Evolutionary conservation across 306 rosid species (phyloP).

Genomic region (Heteromeles arbutifolia): DNA sequence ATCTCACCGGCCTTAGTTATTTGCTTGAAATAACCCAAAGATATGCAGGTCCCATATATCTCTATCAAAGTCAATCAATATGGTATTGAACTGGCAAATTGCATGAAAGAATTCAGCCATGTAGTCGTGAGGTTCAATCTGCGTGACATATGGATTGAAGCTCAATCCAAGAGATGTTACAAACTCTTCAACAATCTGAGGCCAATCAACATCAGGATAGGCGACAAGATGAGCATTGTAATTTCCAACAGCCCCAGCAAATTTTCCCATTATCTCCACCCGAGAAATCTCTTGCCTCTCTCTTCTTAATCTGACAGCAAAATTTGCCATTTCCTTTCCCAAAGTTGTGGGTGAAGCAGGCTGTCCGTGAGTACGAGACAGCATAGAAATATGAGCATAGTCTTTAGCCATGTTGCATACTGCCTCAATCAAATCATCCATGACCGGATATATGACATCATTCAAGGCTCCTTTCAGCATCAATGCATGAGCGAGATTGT

Average conservation of each 20-base stretch:
- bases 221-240: conserved; percentile 85
- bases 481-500: conserved; percentile 83
- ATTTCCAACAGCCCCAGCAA: conserved; percentile 94
- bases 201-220: conserved; percentile 73
- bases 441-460: conserved; percentile 54
- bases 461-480: conserved; percentile 71
- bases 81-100: conserved; percentile 60
- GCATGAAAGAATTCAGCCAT: conserved; percentile 79
- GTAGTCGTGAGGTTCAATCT: conserved; percentile 93
- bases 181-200: conserved; percentile 57
- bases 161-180: conserved; percentile 65
- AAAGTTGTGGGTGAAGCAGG: conserved; percentile 93
- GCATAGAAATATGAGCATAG: conserved; percentile 66
- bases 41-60: conserved; percentile 84
- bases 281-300: conserved; percentile 59
- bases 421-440: conserved; percentile 54
- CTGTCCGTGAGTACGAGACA: conserved; percentile 94
- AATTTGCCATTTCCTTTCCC: conserved; percentile 91
- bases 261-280: conserved; percentile 72
- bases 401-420: conserved; percentile 56
- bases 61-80: conserved; percentile 71
- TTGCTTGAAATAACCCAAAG: conserved; percentile 91
- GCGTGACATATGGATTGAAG: conserved; percentile 77
- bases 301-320: conserved; percentile 73
- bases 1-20: conserved; percentile 26